Percentiles rank a stretch among this genome's conserved stretches.
These are phyloP conservation scores for Candida oleophila DNA, from an alignment of 805 yeast species.

Conservation along the genomic window DNA sequence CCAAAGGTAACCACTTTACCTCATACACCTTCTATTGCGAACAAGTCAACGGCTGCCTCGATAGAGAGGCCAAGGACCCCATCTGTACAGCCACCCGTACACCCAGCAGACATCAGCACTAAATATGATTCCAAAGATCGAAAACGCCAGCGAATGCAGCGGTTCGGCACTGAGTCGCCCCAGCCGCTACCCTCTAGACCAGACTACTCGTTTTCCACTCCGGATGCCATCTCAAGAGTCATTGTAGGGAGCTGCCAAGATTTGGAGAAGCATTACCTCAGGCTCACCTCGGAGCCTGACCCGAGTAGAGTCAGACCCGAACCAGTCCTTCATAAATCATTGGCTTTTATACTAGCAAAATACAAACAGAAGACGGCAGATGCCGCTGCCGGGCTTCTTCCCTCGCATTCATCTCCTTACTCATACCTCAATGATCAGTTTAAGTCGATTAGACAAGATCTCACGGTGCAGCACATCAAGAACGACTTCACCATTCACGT, in stretches of 20 bases:
- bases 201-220: conserved; percentile 6
- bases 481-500: conserved; percentile 74
- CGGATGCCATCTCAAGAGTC: conserved; percentile 17
- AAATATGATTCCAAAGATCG: conserved; percentile 29
- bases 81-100: background rate
- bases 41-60: background rate
- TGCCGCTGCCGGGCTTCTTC: background rate
- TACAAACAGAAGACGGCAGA: conserved; percentile 38
- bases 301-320: conserved; percentile 82
- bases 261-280: conserved; percentile 75
- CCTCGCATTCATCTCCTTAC: conserved; percentile 45
- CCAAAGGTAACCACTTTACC: background rate
- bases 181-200: conserved; percentile 7
- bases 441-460: conserved; percentile 88
- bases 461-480: conserved; percentile 86
- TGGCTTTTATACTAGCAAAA: conserved; percentile 52
- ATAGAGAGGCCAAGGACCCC: background rate
- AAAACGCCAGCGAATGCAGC: conserved; percentile 43
- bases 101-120: background rate
- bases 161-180: conserved; percentile 41
- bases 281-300: conserved; percentile 90
- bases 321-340: conserved; percentile 55
- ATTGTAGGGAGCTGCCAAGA: conserved; percentile 61
- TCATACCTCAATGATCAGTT: conserved; percentile 84
- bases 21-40: background rate